Evolutionary conservation across 148 eudicot species (phyloP), one percentile per base, ranked within the genome.

Genomic region (Suaeda aralocaspica): DNA sequence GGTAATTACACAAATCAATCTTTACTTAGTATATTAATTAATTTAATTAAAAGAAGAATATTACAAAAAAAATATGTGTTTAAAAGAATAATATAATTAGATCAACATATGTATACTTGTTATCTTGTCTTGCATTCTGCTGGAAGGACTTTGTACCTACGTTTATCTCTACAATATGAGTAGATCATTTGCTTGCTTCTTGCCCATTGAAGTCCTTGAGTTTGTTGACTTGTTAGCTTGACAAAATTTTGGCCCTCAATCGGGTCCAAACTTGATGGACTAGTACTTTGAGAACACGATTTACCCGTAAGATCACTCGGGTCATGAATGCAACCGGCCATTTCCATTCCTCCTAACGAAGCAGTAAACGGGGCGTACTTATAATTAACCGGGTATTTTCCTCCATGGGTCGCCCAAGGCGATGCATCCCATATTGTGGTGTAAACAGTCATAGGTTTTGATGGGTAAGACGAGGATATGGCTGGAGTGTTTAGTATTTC

Each of bases 371-470:
- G 96, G n/a, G 95, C 95, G 67, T 84, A 94, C 26, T 82, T 80
- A 76, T 94, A 94, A 66, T 91, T 67, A 33, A 94, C 98, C 34
- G 95, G 88, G 80, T 90, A 87, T 79, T 94, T 94, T 22, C 98
- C 98, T 29, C 98, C 98, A 18, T 82, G 83, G 36, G 96, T 90
- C n/a, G 96, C 98, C 98, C 98, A 93, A 41, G 88, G 72, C 25
- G 98, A 93, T 64, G 82, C 98, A 66, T 93, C 98, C 98, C 98
- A 93, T 21, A 93, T 88, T 67, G 98, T 93, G 10, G 96, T 66
- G 30, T 84, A 86, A 10, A 83, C 73, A 0, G 91, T 82, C 98
- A 90, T 93, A 8, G 98, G 89, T 74, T 90, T 93, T 69, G 95
- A 88, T 71, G 98, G 98, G 74, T 90, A 90, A 45, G 73, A 73